Conservation (phyloP, 2,329 filamentous ascomycete species). For the Aquanectria penicillioides region DNA sequence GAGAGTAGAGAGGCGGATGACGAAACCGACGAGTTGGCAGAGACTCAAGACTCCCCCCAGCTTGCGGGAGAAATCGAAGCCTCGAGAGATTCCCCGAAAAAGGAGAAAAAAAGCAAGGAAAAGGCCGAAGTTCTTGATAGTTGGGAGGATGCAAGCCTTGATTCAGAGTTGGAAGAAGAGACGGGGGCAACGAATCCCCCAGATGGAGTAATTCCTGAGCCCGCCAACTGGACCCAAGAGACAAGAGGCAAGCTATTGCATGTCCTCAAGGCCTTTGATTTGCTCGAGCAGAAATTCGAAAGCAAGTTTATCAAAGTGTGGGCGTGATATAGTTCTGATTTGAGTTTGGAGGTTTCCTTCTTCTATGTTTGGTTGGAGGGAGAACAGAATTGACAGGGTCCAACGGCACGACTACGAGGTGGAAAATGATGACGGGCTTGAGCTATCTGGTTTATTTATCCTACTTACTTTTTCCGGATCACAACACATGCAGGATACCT, state of each 20-base stretch:
- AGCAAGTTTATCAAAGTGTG: constrained; percentile 71
- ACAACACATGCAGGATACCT: too few species aligned
- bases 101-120: constrained; percentile 31
- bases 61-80: not conserved
- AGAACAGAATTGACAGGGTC: not conserved
- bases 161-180: constrained; percentile 45
- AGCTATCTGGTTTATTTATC: too few species aligned
- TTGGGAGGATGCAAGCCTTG: constrained; percentile 48
- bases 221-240: constrained; percentile 22
- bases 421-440: too few species aligned
- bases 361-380: not conserved
- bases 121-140: constrained; percentile 47
- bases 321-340: constrained; percentile 62
- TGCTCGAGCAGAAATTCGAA: constrained; percentile 68
- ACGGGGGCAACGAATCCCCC: constrained; percentile 16
- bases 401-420: too few species aligned
- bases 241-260: constrained; percentile 59
- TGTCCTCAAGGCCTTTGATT: constrained; percentile 68
- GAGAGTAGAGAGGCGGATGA: too few species aligned
- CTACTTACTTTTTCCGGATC: too few species aligned
- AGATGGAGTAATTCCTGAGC: too few species aligned
- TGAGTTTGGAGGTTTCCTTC: too few species aligned
- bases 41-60: not conserved
- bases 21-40: constrained; percentile 31
- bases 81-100: constrained; percentile 1